These are phyloP conservation scores for Neonectria faginata DNA, from an alignment of 2,329 filamentous ascomycete genomes.

Conservation along the genomic window DNA sequence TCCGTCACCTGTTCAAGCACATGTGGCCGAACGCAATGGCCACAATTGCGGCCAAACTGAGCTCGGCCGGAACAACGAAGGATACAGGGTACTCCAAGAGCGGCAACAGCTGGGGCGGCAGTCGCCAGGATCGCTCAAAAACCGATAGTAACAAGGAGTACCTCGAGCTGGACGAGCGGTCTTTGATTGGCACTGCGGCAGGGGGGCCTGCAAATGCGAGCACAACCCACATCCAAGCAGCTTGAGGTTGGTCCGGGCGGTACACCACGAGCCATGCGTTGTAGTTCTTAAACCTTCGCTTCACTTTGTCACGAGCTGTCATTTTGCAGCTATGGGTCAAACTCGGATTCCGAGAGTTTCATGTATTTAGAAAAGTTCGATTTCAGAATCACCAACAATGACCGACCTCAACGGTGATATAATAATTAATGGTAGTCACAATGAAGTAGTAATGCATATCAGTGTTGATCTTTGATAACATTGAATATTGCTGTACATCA, in stretches of 20 bases:
- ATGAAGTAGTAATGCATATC: neutral
- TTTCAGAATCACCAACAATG: neutral
- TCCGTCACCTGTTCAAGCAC: conserved; percentile 39
- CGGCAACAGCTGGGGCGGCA: conserved; percentile 33
- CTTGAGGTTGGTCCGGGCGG: neutral
- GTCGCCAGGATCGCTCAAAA: conserved; percentile 33
- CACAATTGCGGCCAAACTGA: conserved; percentile 37
- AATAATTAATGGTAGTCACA: neutral
- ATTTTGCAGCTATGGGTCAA: neutral
- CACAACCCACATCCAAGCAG: conserved; percentile 1
- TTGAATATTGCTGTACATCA: no score
- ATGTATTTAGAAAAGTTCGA: neutral
- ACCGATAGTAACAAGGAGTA: conserved; percentile 35
- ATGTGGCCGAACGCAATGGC: conserved; percentile 38
- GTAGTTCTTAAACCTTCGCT: neutral
- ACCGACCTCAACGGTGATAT: neutral
- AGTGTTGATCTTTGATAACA: no score
- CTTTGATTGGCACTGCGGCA: conserved; percentile 29
- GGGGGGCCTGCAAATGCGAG: conserved; percentile 12
- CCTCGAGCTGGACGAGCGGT: conserved; percentile 35
- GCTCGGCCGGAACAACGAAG: conserved; percentile 23
- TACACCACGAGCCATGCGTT: neutral
- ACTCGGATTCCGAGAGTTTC: neutral
- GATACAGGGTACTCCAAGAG: conserved; percentile 25
- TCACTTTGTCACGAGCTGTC: no score